Evolutionary conservation across 2,329 filamentous ascomycete species (phyloP).

Genomic region (Ascochyta koolunga): DNA sequence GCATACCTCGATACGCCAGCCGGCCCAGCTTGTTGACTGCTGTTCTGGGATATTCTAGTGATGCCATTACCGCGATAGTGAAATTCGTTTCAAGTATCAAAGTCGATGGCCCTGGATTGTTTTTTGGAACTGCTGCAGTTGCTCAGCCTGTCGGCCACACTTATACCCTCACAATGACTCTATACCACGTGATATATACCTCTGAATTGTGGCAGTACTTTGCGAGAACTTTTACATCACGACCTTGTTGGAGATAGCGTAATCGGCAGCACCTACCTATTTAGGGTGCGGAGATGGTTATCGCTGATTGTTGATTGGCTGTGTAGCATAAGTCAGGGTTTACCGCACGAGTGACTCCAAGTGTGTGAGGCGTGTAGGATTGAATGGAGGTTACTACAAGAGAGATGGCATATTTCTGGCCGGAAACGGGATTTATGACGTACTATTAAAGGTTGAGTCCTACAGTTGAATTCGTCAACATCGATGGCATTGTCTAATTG

Average conservation of each 20-base stretch:
- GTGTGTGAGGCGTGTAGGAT: not conserved
- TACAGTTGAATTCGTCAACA: not conserved
- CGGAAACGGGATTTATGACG: not conserved
- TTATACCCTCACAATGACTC: not conserved
- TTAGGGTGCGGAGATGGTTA: not conserved
- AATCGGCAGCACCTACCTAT: not conserved
- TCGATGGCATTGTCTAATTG: not conserved
- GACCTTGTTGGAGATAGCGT: not conserved
- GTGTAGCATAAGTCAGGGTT: not conserved
- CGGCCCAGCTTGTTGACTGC: constrained; percentile 38
- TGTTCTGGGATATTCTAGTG: constrained; percentile 32
- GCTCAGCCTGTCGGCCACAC: too few relatives aligned
- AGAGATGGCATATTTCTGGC: not conserved
- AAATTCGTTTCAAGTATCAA: not conserved
- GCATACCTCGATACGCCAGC: constrained; percentile 35
- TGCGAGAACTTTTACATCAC: not conserved
- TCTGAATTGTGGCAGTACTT: constrained; percentile 3
- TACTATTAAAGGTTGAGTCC: too few relatives aligned
- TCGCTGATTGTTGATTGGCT: constrained; percentile 7
- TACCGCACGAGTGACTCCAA: not conserved
- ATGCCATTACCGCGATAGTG: constrained; percentile 14
- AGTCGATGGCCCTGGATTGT: too few relatives aligned
- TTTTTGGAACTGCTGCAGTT: too few relatives aligned
- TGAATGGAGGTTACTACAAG: not conserved
- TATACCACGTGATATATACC: not conserved